Base-by-base conservation (phyloP, 169 alveolate species). In the Eimeria falciformis region DNA sequence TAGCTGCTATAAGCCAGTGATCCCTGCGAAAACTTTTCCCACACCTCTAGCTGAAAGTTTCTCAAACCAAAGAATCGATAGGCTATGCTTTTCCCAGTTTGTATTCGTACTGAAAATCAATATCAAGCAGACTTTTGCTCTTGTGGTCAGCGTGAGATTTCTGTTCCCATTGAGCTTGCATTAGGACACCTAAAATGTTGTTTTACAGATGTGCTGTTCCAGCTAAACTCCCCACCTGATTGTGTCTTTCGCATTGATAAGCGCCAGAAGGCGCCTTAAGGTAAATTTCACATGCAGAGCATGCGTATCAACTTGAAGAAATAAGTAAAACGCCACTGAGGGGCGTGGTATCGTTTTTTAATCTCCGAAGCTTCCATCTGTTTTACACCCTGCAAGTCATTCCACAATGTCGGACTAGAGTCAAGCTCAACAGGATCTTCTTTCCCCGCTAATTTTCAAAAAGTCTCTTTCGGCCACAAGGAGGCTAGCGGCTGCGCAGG, bases 191-290 rank as follows among this genome's bases (percentile, higher is more conserved):
- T 25, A 75, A 17, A 29, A 14, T 79, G 46, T 93, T 94, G 94
- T 96, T 96, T 97, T 91, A 95, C 97, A 96, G 98, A 97, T 96
- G 97, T 96, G 98, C 98, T 98, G 97, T 98, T 98, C 97, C 97
- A 96, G 98, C 98, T 97, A 96, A 97, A 97, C 98, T 96, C 98
- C 98, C 98, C 97, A 96, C 98, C 98, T 95, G 98, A 96, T 97
- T 92, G 93, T 97, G 97, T 96, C 97, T 95, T 96, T 97, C 96
- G 95, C 96, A 91, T 85, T 62, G 94, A 88, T 93, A 95, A 93
- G 96, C 90, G 69, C 86, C 91, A 96, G 96, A 97, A 97, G 96
- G 98, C 98, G 98, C 97, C 98, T 98, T 97, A 97, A 96, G 98
- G 97, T 97, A 95, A 96, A 97, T n/a, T 97, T 96, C 98, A 98